These are phyloP conservation scores for Salix koriyanagi DNA, from an alignment of 345 rosid genomes.

Conservation along the genomic window DNA sequence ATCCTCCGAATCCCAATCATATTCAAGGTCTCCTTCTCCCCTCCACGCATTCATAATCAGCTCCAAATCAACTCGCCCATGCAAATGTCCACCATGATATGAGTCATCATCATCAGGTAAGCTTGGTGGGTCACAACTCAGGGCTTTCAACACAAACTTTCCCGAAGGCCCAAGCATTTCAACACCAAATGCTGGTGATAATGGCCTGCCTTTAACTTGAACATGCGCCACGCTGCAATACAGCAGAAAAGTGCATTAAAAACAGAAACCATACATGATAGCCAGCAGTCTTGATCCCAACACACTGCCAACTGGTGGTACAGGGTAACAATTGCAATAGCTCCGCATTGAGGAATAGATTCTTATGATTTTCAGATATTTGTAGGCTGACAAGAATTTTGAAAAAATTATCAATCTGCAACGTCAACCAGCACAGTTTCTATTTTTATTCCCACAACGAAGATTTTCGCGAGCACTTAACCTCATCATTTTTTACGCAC, in stretches of 20 bases:
- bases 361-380: neutral
- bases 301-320: neutral
- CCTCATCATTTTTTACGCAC: neutral
- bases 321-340: neutral
- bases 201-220: constrained; percentile 55
- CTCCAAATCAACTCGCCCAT: constrained; percentile 37
- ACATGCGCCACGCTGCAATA: constrained; percentile 71
- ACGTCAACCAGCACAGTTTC: neutral
- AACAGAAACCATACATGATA: neutral
- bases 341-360: neutral
- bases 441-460: neutral
- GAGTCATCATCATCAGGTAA: constrained; percentile 7
- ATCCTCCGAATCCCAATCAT: constrained; percentile 42
- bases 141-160: constrained; percentile 45
- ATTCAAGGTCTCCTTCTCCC: constrained; percentile 37
- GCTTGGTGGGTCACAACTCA: constrained; percentile 38
- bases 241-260: constrained; percentile 8
- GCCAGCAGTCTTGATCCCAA: neutral
- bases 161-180: constrained; percentile 44
- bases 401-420: neutral
- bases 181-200: constrained; percentile 47
- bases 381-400: neutral
- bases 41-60: constrained; percentile 44
- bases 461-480: neutral
- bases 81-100: constrained; percentile 7